Evolutionary conservation across 805 yeast genomes (phyloP), one percentile per base, ranked within the genome.

Genomic region (Ogataea trehalophila): DNA sequence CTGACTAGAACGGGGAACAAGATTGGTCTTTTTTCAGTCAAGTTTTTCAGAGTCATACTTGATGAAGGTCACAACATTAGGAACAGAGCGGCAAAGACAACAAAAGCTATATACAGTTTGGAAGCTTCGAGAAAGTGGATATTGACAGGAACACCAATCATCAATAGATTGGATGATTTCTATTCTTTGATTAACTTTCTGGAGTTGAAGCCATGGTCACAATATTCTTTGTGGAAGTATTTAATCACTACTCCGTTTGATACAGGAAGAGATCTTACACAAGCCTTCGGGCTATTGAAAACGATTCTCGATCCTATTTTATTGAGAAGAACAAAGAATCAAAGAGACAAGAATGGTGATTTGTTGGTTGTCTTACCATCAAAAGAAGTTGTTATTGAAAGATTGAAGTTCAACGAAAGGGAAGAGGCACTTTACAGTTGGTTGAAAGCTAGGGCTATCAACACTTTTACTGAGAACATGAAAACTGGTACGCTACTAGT

Each of bases 51-150:
- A 42, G 69, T 91, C 4, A 57, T 66, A 33, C 61, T 92, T 9
- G 97, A 91, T 66, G 98, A 91, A 65, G 97, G 94, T 9, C 98
- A 92, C 61, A 86, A 77, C 23, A 91, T 91, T 49, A 74, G 95
- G 59, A 91, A 90, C 62, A 73, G 91, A 57, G 69, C 76, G 41
- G 82, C 96, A 1, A 83, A 83, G 49, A 84, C 96, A 0, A 81
- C 97, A 0, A 83, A 81, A 53, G 85, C 97, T 0, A 75, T 90
- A 7, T 80, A 78, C 64, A 85, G 78, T 20, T 60, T 91, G n/a
- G 58, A 67, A 9, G 80, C 87, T 56, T 70, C 73, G 17, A 72
- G 94, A 42, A 80, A 80, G 50, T 91, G 98, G 98, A 73, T 85
- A 3, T 70, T 92, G 41, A 89, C 97, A 0, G 98, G 98, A 7